phyloP scores from a whole-genome alignment of 495 filamentous ascomycete genomes.

The Penicillium lividum region DNA sequence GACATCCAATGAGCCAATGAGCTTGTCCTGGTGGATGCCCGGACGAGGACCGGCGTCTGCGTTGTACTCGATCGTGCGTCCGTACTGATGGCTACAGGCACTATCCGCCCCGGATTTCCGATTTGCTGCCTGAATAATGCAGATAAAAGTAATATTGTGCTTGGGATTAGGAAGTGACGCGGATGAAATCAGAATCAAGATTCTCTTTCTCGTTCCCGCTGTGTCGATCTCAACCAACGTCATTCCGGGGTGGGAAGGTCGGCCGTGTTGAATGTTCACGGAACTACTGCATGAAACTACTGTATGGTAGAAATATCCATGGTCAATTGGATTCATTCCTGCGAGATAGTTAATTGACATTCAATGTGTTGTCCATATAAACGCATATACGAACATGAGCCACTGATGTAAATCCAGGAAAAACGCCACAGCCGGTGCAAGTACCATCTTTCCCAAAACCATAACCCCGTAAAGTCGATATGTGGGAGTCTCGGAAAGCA shows the following conservation, averaged over 20 bases:
- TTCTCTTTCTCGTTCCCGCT: neutral
- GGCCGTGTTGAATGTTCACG: neutral
- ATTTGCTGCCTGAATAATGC: neutral
- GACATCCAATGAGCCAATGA: neutral
- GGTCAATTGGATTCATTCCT: no score
- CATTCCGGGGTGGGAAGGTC: neutral
- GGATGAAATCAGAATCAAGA: neutral
- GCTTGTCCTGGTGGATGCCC: neutral
- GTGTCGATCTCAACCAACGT: neutral
- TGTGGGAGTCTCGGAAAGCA: neutral
- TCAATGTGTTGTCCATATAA: neutral
- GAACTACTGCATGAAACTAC: no score
- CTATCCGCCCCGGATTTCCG: neutral
- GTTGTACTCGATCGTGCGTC: neutral
- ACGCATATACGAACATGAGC: neutral
- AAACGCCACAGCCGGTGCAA: conserved; percentile 6
- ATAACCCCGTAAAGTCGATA: neutral
- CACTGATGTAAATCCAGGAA: neutral
- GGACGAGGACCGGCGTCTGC: neutral
- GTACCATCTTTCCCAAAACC: neutral
- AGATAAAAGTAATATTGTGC: neutral
- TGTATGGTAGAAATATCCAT: no score
- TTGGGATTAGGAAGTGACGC: neutral
- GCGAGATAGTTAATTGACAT: no score
- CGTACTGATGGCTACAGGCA: conserved; percentile 1